Evolutionary conservation across 768 basidiomycete species (phyloP).

Genomic region (Hypholoma sublateritium): DNA sequence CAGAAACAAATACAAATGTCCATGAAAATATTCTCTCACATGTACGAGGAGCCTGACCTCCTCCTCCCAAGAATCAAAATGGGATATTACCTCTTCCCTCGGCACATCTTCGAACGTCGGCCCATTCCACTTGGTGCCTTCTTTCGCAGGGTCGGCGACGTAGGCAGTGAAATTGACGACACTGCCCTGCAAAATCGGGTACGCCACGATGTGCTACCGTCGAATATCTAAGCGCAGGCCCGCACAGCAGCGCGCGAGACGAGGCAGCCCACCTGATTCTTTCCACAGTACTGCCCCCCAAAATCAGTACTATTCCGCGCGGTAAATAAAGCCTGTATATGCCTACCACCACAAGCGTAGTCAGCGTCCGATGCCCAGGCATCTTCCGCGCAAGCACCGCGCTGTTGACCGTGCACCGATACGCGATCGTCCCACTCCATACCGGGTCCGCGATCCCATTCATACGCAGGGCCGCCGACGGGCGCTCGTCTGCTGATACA

Average conservation of each 20-base stretch:
- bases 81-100: conserved; percentile 38
- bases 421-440: conserved; percentile 7
- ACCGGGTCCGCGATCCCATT: not conserved
- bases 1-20: not conserved
- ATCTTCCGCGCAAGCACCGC: not conserved
- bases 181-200: conserved; percentile 55
- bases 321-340: no score
- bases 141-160: conserved; percentile 42
- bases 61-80: conserved; percentile 55
- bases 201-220: conserved; percentile 53
- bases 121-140: conserved; percentile 43
- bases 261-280: conserved; percentile 2
- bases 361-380: conserved; percentile 1
- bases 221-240: not conserved
- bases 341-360: conserved; percentile 1
- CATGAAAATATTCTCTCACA: conserved; percentile 27
- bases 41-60: conserved; percentile 53
- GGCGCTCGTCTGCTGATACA: not conserved
- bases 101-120: conserved; percentile 47
- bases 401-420: conserved; percentile 4
- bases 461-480: not conserved
- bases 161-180: conserved; percentile 61
- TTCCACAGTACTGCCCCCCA: conserved; percentile 3
- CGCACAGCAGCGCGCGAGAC: not conserved
- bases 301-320: not conserved